Conservation (phyloP, 2,329 filamentous ascomycete species). For the Aspergillus piperis region DNA sequence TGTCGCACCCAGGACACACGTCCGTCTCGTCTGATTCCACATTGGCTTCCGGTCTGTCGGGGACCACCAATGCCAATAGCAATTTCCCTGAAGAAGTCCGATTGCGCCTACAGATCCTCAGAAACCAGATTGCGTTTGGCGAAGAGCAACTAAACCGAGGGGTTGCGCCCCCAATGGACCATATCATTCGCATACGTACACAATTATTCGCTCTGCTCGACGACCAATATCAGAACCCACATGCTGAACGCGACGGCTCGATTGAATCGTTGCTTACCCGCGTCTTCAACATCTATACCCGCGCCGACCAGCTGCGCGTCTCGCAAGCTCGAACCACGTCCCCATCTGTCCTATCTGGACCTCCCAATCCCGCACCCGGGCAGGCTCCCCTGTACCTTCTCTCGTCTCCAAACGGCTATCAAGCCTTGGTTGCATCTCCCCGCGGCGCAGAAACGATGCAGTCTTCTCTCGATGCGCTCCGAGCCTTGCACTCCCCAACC, state of each 20-base stretch:
- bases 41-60: not conserved
- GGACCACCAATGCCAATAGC: not conserved
- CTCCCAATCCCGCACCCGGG: not conserved
- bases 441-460: conserved; percentile 28
- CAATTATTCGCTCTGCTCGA: conserved; percentile 37
- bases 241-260: conserved; percentile 25
- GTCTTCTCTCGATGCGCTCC: conserved; percentile 16
- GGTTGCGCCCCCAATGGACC: conserved; percentile 31
- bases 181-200: conserved; percentile 32
- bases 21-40: conserved; percentile 2
- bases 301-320: conserved; percentile 35
- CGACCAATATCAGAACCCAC: conserved; percentile 31
- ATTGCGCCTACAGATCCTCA: conserved; percentile 22
- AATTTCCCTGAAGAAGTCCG: conserved; percentile 14
- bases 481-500: conserved; percentile 10
- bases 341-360: conserved; percentile 3
- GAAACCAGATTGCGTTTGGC: conserved; percentile 26
- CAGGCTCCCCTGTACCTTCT: conserved; percentile 43
- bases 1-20: conserved; percentile 5
- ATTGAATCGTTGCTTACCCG: conserved; percentile 33
- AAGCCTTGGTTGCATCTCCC: conserved; percentile 47
- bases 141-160: conserved; percentile 34
- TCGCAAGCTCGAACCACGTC: conserved; percentile 18
- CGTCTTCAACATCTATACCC: conserved; percentile 32
- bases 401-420: conserved; percentile 48